A percentile compares a stretch with the other conserved stretches of the same genome.
phyloP scores from a whole-genome alignment of 2,329 filamentous ascomycete genomes.

The Raffaelea albimanens region DNA sequence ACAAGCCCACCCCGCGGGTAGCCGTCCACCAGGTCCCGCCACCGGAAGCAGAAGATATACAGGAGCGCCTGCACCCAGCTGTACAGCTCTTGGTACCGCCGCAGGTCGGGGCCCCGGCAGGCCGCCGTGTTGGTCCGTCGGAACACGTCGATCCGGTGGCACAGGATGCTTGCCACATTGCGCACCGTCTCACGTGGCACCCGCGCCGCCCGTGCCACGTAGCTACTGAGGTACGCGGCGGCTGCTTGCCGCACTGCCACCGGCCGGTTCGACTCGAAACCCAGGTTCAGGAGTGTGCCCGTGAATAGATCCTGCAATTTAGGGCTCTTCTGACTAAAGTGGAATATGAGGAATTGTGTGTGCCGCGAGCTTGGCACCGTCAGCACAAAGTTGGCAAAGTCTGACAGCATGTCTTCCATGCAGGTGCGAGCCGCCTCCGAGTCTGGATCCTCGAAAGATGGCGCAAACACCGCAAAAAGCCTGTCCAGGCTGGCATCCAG shows the following conservation, averaged over 20 bases:
- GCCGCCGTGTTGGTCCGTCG: slow-evolving; percentile 61
- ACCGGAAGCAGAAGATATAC: slow-evolving; percentile 96
- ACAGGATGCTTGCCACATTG: slow-evolving; percentile 70
- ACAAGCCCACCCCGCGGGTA: slow-evolving; percentile 50
- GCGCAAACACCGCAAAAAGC: slow-evolving; percentile 74
- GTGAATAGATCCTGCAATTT: slow-evolving; percentile 75
- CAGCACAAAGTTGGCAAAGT: slow-evolving; percentile 81
- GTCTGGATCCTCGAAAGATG: slow-evolving; percentile 59
- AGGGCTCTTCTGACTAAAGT: slow-evolving; percentile 78
- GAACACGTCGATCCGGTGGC: slow-evolving; percentile 66
- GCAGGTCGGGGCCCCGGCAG: slow-evolving; percentile 77
- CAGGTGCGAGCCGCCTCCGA: slow-evolving; percentile 60
- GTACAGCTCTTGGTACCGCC: slow-evolving; percentile 78
- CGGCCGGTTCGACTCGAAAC: slow-evolving; percentile 61
- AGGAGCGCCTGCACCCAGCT: slow-evolving; percentile 79
- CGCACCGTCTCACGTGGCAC: slow-evolving; percentile 69
- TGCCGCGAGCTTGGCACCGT: slow-evolving; percentile 88
- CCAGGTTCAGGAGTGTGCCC: slow-evolving; percentile 63
- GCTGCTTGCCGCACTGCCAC: slow-evolving; percentile 73
- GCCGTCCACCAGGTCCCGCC: slow-evolving; percentile 73
- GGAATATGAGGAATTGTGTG: slow-evolving; percentile 91
- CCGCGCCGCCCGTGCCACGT: slow-evolving; percentile 81
- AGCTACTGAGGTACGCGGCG: slow-evolving; percentile 87
- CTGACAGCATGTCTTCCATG: slow-evolving; percentile 70
- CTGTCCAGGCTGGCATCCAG: slow-evolving; percentile 84